Conservation (phyloP, 2,329 filamentous ascomycete genomes). For the Trichoderma koningiopsis region DNA sequence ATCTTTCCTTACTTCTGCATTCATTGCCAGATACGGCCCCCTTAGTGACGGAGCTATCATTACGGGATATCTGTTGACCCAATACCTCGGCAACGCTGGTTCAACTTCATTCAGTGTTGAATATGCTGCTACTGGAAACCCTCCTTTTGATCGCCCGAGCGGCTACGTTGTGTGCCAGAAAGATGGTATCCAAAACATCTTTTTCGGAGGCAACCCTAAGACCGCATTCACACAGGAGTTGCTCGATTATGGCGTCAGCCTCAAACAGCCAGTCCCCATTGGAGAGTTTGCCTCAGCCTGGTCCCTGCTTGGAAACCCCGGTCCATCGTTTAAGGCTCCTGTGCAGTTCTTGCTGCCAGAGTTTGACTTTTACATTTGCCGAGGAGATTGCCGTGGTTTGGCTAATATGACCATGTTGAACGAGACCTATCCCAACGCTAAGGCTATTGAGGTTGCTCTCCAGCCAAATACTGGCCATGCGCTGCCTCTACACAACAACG, state of each 20-base stretch:
- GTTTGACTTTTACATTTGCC: slow-evolving; percentile 18
- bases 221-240: slow-evolving; percentile 10
- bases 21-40: slow-evolving; percentile 17
- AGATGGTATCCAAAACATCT: slow-evolving; percentile 20
- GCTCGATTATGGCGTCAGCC: slow-evolving; percentile 16
- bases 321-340: background rate
- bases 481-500: slow-evolving; percentile 17
- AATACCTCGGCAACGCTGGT: background rate
- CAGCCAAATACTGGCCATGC: slow-evolving; percentile 21
- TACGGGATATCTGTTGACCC: background rate
- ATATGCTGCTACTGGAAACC: slow-evolving; percentile 10
- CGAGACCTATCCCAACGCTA: slow-evolving; percentile 11
- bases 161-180: slow-evolving; percentile 20
- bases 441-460: slow-evolving; percentile 2
- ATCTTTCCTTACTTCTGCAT: slow-evolving; percentile 14
- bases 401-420: slow-evolving; percentile 6
- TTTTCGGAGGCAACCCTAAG: slow-evolving; percentile 15
- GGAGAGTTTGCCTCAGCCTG: slow-evolving; percentile 21
- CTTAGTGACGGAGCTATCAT: slow-evolving; percentile 12
- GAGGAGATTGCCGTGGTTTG: slow-evolving; percentile 9
- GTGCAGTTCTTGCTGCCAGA: slow-evolving; percentile 18
- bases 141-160: slow-evolving; percentile 13
- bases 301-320: slow-evolving; percentile 3
- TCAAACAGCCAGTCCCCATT: slow-evolving; percentile 20
- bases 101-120: slow-evolving; percentile 21